Evolutionary conservation across 306 rosid genomes (phyloP).

Genomic region (Corylus americana): DNA sequence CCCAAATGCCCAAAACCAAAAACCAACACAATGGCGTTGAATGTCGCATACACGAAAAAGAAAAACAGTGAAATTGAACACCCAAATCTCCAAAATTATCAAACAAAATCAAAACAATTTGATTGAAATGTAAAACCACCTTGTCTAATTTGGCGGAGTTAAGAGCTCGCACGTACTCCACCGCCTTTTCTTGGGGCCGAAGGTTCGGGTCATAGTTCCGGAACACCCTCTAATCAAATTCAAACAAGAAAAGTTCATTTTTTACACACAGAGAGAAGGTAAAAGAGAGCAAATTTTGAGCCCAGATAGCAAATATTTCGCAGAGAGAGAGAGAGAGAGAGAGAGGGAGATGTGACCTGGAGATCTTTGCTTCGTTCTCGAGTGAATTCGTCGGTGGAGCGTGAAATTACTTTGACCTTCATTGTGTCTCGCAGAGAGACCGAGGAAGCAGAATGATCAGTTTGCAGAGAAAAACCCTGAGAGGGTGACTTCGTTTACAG

Average conservation of each 20-base stretch:
- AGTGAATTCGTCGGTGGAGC: slow-evolving; percentile 79
- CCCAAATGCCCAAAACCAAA: slow-evolving; percentile 10
- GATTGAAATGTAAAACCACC: slow-evolving; percentile 35
- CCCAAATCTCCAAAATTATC: neutral
- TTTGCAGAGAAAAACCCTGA: neutral
- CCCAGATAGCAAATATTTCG: neutral
- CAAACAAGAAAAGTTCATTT: neutral
- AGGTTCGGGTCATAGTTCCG: slow-evolving; percentile 81
- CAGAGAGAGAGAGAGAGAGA: neutral
- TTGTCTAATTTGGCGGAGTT: slow-evolving; percentile 90
- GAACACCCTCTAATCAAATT: slow-evolving; percentile 65
- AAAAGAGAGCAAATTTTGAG: neutral
- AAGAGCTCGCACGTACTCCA: slow-evolving; percentile 85
- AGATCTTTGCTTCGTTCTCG: slow-evolving; percentile 94
- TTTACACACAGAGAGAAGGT: neutral
- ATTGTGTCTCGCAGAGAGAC: slow-evolving; percentile 17
- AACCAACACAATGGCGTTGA: neutral
- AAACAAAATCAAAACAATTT: neutral
- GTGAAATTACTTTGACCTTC: slow-evolving; percentile 89
- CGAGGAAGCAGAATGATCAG: neutral
- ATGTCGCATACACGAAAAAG: neutral
- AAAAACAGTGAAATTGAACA: neutral
- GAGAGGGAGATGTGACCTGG: slow-evolving; percentile 47
- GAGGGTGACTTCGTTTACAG: neutral
- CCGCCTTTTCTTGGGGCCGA: slow-evolving; percentile 85